Base-by-base conservation (phyloP, 768 basidiomycete genomes). In the Lenzites betulinus region DNA sequence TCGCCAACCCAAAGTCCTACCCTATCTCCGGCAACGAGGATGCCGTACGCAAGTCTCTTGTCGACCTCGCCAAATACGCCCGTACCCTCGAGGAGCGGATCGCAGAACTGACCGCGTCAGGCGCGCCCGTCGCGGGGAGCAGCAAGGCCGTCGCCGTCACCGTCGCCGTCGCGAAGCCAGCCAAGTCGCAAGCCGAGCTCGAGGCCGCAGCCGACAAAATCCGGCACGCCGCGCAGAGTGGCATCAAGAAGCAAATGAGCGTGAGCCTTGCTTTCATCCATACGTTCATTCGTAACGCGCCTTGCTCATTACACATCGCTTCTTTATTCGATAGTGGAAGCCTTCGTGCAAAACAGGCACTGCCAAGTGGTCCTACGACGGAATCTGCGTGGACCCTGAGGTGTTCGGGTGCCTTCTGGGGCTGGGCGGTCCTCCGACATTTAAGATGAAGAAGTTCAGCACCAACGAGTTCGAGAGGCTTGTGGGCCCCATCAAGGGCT, bases 281-380 rank as follows among this genome's bases (percentile, higher is more conserved):
- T 50, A 35, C 44, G 28, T 18, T n/a, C 30, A 18, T 13, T 13
- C 38, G 13, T 39, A 15, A 16, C 23, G 11, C 43, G 20, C 16
- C 2, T 7, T 2, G 44, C 52, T 49, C n/a, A 47, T 35, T 62
- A 30, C 43, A 7, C 15, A 11, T 36, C n/a, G n/a, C 22, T 39
- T 36, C 7, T 22, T 23, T 53, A 30, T 30, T 61, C 25, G 46
- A n/a, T 59, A 82, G 83, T 83, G 82, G 83, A 80, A 77, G 64
- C 75, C 79, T 2, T 76, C 78, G 1, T 83, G 81, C 68, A 82
- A 80, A 67, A 73, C 69, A 0, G 77, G 79, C 16, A 59, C 69
- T 7, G 77, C 83, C 22, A 81, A 76, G 60, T 85, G 77, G 77
- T 56, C 66, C n/a, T 84, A 83, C 61, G 81, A 83, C 55, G 83